Base-by-base conservation (phyloP, 805 yeast genomes). In the Saccharomycopsis sp. region DNA sequence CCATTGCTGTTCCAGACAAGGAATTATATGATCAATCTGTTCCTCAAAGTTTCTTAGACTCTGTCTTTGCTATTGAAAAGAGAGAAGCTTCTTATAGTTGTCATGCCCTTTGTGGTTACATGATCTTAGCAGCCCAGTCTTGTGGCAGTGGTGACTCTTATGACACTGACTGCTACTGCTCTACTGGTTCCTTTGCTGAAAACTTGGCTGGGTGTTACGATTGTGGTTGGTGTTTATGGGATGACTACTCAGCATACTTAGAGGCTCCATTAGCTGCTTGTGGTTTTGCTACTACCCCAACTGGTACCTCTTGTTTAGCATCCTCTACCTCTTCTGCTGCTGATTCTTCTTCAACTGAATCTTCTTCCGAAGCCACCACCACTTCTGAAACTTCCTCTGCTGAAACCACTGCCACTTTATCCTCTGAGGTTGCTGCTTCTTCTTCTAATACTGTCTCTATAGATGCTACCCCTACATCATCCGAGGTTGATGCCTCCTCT, bases 171-270 rank as follows among this genome's bases (percentile, higher is more conserved):
- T 55, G 59, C 46, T 41, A 51, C 33, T 55, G 59, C 48, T 45
- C 41, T 15, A 38, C 35, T 10, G 55, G 38, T 18, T 40, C 51
- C 20, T 55, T 53, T 48, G 39, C 42, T 37, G 28, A 18, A 4
- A 44, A 48, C 34, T 54, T 54, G 34, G 50, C 50, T 18, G 48
- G 48, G 4, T 61, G 66, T 52, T 51, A 60, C 42, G 60, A 53
- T 25, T 61, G 66, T 52, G 66, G 64, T 34, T 60, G 63, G 64
- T 60, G 63, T 41, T 46, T 61, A 39, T 61, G 60, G 60, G 44
- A 51, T 25, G 56, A 59, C 49, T 60, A 60, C 48, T 55, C 54
- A 20, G 37, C 47, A 2, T 59, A 48, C 49, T 52, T 61, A 34
- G 39, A 52, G 4, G 46, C 51, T 14, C 56, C 63, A 6, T 42